phyloP scores from a whole-genome alignment of 139 green algal species.

The Closterium sp. region DNA sequence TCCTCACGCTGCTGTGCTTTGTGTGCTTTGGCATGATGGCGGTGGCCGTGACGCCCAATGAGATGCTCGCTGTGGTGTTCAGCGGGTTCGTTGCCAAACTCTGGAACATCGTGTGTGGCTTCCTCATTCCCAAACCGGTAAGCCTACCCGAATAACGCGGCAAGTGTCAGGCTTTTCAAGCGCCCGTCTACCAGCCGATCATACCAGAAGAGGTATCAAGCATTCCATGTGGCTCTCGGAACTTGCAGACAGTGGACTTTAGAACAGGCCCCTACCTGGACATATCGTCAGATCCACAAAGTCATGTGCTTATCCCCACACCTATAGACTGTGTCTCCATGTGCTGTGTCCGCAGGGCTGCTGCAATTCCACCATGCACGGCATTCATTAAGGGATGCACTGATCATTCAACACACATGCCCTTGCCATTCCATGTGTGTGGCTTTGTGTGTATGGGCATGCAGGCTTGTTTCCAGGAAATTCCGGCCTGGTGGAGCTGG shows the following conservation, averaged over 20 bases:
- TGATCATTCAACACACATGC: background rate
- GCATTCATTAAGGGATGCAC: no score
- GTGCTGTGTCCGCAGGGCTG: no score
- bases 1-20: conserved; percentile 20
- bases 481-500: conserved; percentile 28
- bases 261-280: no score
- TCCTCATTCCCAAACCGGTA: conserved; percentile 29
- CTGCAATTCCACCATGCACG: no score
- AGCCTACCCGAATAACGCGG: background rate
- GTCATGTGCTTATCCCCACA: no score
- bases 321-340: no score
- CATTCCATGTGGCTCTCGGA: no score
- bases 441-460: background rate
- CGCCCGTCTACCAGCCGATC: no score
- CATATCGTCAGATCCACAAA: no score
- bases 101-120: conserved; percentile 34
- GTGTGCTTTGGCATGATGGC: conserved; percentile 16
- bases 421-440: background rate
- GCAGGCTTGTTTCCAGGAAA: background rate
- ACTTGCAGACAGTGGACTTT: no score
- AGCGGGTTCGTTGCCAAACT: background rate
- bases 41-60: conserved; percentile 7
- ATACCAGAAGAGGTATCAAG: no score
- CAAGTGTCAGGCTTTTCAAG: background rate
- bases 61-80: background rate